Evolutionary conservation across 768 basidiomycete species (phyloP).

Genomic region (Boletus coccyginus): DNA sequence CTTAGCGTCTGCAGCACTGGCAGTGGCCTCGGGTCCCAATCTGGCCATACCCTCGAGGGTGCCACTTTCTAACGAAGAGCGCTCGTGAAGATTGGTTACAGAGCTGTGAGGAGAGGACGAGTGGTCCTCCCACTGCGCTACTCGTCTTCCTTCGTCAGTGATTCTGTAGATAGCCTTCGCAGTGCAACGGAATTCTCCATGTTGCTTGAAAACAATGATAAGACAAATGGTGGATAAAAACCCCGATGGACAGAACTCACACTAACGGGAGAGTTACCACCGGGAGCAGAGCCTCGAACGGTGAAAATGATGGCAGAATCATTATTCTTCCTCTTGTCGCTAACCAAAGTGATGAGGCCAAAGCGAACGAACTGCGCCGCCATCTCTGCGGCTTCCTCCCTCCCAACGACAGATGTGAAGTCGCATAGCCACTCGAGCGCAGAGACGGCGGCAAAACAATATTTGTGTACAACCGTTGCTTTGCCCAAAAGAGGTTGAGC

Average conservation of each 20-base stretch:
- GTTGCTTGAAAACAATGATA: constrained; percentile 52
- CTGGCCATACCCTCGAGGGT: constrained; percentile 22
- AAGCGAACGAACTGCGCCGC: constrained; percentile 97
- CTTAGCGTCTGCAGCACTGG: constrained; percentile 49
- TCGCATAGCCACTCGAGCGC: constrained; percentile 98
- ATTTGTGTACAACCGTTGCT: constrained; percentile 48
- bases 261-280: constrained; percentile 70
- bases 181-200: constrained; percentile 95
- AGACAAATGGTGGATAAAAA: background rate
- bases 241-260: constrained; percentile 39
- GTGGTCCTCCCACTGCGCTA: constrained; percentile 79
- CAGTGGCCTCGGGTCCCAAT: constrained; percentile 26
- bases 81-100: constrained; percentile 57
- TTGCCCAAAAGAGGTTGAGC: constrained; percentile 51
- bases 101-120: constrained; percentile 63
- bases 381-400: constrained; percentile 97
- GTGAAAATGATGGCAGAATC: constrained; percentile 93
- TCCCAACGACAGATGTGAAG: constrained; percentile 91
- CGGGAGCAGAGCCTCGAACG: constrained; percentile 76
- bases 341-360: constrained; percentile 83
- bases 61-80: constrained; percentile 54
- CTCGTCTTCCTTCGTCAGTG: constrained; percentile 84
- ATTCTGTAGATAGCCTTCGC: constrained; percentile 94
- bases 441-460: constrained; percentile 82
- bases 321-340: constrained; percentile 88